Conservation (phyloP, 2,329 filamentous ascomycete species). For the Arthroderma sp. region DNA sequence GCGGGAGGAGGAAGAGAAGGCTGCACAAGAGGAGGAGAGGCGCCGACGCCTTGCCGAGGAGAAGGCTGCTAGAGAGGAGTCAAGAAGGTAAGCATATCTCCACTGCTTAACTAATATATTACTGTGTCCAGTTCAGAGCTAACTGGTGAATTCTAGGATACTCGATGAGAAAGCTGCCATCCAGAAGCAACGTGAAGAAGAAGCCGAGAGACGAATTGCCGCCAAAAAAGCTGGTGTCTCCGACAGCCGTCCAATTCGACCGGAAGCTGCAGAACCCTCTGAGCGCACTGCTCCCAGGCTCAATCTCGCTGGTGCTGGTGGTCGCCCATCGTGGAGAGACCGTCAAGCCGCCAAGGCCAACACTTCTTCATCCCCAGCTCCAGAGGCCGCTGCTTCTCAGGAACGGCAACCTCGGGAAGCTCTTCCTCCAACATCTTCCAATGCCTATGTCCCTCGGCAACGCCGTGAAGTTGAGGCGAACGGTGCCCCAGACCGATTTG, state of each 20-base stretch:
- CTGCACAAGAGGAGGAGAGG: slow-evolving; percentile 65
- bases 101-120: neutral
- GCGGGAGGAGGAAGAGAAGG: slow-evolving; percentile 76
- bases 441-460: slow-evolving; percentile 10
- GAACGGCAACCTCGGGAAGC: slow-evolving; percentile 2
- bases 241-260: slow-evolving; percentile 42
- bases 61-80: slow-evolving; percentile 45
- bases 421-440: slow-evolving; percentile 5
- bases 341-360: slow-evolving; percentile 40
- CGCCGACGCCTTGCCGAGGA: slow-evolving; percentile 61
- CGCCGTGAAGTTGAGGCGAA: neutral
- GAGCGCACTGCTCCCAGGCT: slow-evolving; percentile 43
- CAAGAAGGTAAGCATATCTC: slow-evolving; percentile 39
- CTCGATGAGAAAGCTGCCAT: slow-evolving; percentile 48
- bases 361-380: slow-evolving; percentile 14
- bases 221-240: slow-evolving; percentile 22
- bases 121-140: slow-evolving; percentile 1
- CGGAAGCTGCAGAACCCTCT: slow-evolving; percentile 27
- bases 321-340: slow-evolving; percentile 43
- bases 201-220: slow-evolving; percentile 63
- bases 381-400: slow-evolving; percentile 1
- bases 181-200: slow-evolving; percentile 75
- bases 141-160: slow-evolving; percentile 35
- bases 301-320: slow-evolving; percentile 38
- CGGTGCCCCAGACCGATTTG: neutral